Base-by-base conservation (phyloP, 2,329 filamentous ascomycete genomes). In the Monilinia laxa region DNA sequence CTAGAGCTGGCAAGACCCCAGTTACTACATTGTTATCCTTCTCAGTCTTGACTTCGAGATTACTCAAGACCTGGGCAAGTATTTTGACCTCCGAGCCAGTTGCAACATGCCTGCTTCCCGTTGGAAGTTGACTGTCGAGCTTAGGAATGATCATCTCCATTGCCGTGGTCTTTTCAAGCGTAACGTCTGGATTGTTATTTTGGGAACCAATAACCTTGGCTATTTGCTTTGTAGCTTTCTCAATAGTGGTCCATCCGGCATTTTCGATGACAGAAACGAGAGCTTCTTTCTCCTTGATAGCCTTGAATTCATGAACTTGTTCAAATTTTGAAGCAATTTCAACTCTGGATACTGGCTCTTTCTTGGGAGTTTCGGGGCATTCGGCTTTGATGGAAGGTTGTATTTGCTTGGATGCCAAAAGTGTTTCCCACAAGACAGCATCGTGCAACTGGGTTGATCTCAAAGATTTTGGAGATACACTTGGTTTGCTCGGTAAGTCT, bases 31-130 rank as follows among this genome's bases (percentile, higher is more conserved):
- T 28, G 38, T 23, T 47, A 18, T 51, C 20, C 31, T 38, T n/a
- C 9, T 58, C 60, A 5, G 65, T 16, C 25, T 65, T 64, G 10
- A 58, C 18, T 31, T 28, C 59, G 7, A 58, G 20, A 47, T 28
- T 31, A 20, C 62, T 31, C 11, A 64, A 7, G 25, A 40, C 35
- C 31, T 63, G 23, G 6, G 31, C 58, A 25, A 62, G 51, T 31
- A 28, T 56, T 4, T 63, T 38, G 18, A 38, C 16, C 7, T 63
- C 65, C 4, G 40, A 64, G 40, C 63, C 23, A 4, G 58, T 66
- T 14, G 40, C 52, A 18, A 16, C 11, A 28, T 66, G 40, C 23
- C 31, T 42, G 38, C 42, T 28, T 53, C 56, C 35, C 14, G 11
- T 9, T 23, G 12, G 9, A 56, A 16, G 25, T 20, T 51, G 49